Evolutionary conservation across 345 rosid species (phyloP), one percentile per base, ranked within the genome.

Genomic region (Excoecaria cochinchinensis): DNA sequence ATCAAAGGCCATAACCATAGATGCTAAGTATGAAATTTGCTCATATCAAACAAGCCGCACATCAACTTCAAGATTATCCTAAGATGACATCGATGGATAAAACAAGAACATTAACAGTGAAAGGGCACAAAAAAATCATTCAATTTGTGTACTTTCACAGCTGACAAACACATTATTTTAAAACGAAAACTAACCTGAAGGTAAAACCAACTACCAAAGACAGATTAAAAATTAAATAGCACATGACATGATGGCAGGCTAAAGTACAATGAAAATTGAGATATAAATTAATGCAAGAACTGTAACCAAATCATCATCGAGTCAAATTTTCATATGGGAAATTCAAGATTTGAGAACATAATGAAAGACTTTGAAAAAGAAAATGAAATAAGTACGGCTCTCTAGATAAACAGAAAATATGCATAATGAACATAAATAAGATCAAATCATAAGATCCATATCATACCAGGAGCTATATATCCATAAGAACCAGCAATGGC

Each of bases 401-500:
- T 25, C 71, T 21, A 40, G 57, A 52, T 50, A 70, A 15, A 24
- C 42, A 75, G 14, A 77, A 22, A 53, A 40, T 5, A 8, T 9
- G 40, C n/a, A 66, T 58, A 58, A 58, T 46, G 44, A 65, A 59
- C n/a, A 31, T 48, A 12, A 51, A 79, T 38, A 15, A 42, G 59
- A 22, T 31, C 48, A 39, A 10, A 40, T 73, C 46, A 51, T 4
- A 72, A 42, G 70, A n/a, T 46, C 5, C 21, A 16, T 25, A 67
- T 60, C 46, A 56, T 86, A 94, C 98, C 97, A 71, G 98, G 98
- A 69, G 97, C 98, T 0, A 94, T 94, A 78, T 94, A 94, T 65
- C 98, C 98, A 62, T 94, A 94, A 69, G 98, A 94, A 31, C 98
- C 98, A 70, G 98, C 97, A 57, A 93, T 93, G 24, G 97, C 98